Percentiles rank a stretch among this genome's conserved stretches.
These are phyloP conservation scores for Tetraselmis chui DNA, from an alignment of 139 green algal genomes.

Conservation along the genomic window DNA sequence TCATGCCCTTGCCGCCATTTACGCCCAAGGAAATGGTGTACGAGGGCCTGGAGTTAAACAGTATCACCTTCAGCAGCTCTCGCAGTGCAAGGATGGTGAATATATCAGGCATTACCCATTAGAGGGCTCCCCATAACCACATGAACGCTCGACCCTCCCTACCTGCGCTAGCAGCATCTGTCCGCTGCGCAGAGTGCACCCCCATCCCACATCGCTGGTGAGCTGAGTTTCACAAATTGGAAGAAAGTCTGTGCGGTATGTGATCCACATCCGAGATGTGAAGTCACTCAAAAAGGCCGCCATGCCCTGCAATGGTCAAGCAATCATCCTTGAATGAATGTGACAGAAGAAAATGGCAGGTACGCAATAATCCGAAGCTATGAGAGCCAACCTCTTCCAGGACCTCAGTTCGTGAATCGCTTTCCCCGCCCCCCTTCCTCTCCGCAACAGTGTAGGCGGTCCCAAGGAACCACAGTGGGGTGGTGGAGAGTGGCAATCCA, in stretches of 20 bases:
- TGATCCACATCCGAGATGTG: slow-evolving; percentile 50
- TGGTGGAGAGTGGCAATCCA: not conserved
- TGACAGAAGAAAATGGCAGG: not conserved
- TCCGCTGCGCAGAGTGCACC: slow-evolving; percentile 86
- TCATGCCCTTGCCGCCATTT: slow-evolving; percentile 24
- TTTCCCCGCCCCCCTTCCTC: slow-evolving; percentile 23
- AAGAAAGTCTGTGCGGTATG: slow-evolving; percentile 48
- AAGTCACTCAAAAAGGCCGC: slow-evolving; percentile 44
- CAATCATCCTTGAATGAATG: not conserved
- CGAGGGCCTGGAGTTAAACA: slow-evolving; percentile 54
- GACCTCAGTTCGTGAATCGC: slow-evolving; percentile 28
- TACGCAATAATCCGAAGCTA: not conserved
- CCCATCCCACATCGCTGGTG: slow-evolving; percentile 82
- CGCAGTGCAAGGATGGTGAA: not conserved
- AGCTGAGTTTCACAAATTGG: slow-evolving; percentile 31
- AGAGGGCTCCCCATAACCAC: too few relatives aligned
- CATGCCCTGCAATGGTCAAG: slow-evolving; percentile 21
- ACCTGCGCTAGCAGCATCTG: slow-evolving; percentile 92
- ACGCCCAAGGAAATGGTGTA: slow-evolving; percentile 42
- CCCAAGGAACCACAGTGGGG: not conserved
- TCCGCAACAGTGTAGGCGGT: not conserved
- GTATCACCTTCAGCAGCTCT: slow-evolving; percentile 1
- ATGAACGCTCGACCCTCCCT: not conserved
- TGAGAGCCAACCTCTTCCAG: slow-evolving; percentile 25
- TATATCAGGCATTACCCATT: too few relatives aligned